These are phyloP conservation scores for Zalaria sp. DNA, from an alignment of 2,329 filamentous ascomycete species.

Conservation along the genomic window DNA sequence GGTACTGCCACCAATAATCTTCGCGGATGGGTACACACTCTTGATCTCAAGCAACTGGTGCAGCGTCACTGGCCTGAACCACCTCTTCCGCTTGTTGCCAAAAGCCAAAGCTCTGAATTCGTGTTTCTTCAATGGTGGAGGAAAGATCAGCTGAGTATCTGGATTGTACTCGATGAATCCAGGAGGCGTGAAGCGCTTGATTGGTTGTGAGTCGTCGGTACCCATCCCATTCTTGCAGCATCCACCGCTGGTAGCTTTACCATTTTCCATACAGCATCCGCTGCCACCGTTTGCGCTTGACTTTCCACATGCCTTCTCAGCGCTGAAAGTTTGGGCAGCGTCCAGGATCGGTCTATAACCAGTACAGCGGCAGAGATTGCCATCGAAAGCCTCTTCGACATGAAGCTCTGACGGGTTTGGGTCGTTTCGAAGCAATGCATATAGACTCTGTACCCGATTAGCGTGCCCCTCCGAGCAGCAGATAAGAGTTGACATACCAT, in stretches of 20 bases:
- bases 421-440: conserved; percentile 81
- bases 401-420: conserved; percentile 63
- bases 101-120: conserved; percentile 71
- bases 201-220: conserved; percentile 27
- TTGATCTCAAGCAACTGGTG: conserved; percentile 88
- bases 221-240: conserved; percentile 15
- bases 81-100: conserved; percentile 87
- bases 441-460: conserved; percentile 51
- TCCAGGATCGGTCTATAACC: conserved; percentile 90
- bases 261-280: conserved; percentile 58
- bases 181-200: conserved; percentile 62
- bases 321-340: conserved; percentile 78
- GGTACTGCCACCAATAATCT: conserved; percentile 89
- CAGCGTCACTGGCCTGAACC: conserved; percentile 80
- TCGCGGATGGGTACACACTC: conserved; percentile 66
- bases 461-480: background rate
- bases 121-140: conserved; percentile 69
- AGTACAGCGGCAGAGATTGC: conserved; percentile 89
- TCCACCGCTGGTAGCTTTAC: conserved; percentile 19
- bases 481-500: conserved; percentile 43
- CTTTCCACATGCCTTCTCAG: conserved; percentile 41
- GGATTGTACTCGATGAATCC: conserved; percentile 91
- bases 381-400: conserved; percentile 92
- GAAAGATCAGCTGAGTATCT: conserved; percentile 91
- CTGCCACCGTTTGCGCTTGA: conserved; percentile 42